phyloP scores from a whole-genome alignment of 2,329 filamentous ascomycete species.

The Claviceps sp. region DNA sequence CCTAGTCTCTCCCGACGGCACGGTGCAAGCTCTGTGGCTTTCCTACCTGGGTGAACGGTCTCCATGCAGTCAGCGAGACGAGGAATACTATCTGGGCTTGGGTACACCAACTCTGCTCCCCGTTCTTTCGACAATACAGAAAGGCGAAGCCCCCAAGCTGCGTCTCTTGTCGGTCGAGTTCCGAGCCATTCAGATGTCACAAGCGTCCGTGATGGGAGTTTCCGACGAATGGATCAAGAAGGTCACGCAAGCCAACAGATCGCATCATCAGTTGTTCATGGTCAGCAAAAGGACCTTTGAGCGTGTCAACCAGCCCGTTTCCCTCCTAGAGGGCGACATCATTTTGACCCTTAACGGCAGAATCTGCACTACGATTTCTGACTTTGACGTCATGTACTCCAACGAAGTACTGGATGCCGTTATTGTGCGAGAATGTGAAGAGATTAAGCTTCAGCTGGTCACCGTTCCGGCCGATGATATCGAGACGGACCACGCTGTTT shows the following conservation, averaged over 20 bases:
- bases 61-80: slow-evolving; percentile 66
- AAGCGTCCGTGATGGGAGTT: slow-evolving; percentile 93
- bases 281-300: slow-evolving; percentile 77
- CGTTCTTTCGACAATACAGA: slow-evolving; percentile 75
- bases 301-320: slow-evolving; percentile 32
- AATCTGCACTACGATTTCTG: slow-evolving; percentile 82
- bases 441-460: slow-evolving; percentile 62
- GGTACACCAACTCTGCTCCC: slow-evolving; percentile 79
- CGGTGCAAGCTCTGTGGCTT: slow-evolving; percentile 89
- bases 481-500: slow-evolving; percentile 82
- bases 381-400: slow-evolving; percentile 94
- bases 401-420: slow-evolving; percentile 71
- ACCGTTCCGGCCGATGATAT: slow-evolving; percentile 83
- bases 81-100: slow-evolving; percentile 91
- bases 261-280: slow-evolving; percentile 96
- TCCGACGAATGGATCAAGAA: slow-evolving; percentile 91
- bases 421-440: slow-evolving; percentile 72
- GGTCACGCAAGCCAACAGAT: slow-evolving; percentile 76
- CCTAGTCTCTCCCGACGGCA: slow-evolving; percentile 75
- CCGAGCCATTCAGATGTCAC: slow-evolving; percentile 89
- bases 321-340: slow-evolving; percentile 80
- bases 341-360: slow-evolving; percentile 83
- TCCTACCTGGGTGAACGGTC: slow-evolving; percentile 90
- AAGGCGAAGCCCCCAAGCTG: slow-evolving; percentile 64
- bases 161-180: slow-evolving; percentile 91